Base-by-base conservation (phyloP, 1,139 yeast species). In the Diutina catenulata region DNA sequence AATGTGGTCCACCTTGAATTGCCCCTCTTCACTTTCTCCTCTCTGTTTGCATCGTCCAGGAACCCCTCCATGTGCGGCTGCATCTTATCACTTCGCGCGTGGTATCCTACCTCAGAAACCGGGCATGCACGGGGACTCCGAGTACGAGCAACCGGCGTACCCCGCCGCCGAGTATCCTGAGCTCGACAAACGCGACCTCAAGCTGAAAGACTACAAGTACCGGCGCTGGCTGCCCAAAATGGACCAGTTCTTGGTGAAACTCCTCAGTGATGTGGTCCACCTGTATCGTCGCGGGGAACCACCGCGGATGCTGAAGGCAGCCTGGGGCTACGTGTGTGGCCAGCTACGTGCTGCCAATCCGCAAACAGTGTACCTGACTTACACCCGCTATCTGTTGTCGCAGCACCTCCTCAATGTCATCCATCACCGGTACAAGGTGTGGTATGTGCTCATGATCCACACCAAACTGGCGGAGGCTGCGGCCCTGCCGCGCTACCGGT, bases 151-250 rank as follows among this genome's bases (percentile, higher is more conserved):
- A n/a, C n/a, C n/a, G n/a, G n/a, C n/a, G n/a, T n/a, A n/a, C n/a
- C n/a, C n/a, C n/a, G n/a, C n/a, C n/a, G n/a, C n/a, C n/a, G n/a
- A n/a, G n/a, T n/a, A n/a, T n/a, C n/a, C n/a, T n/a, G n/a, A n/a
- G n/a, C n/a, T n/a, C n/a, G n/a, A n/a, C n/a, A n/a, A n/a, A n/a
- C n/a, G n/a, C n/a, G n/a, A n/a, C n/a, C n/a, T n/a, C n/a, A n/a
- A n/a, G n/a, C n/a, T n/a, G n/a, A n/a, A 55, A 36, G 66, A 60
- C 37, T 58, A 68, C 7, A 63, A 63, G 42, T 63, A 63, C 46
- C 55, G 60, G 37, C 42, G 69, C 45, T 63, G 69, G 69, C 53
- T 66, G 0, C 65, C 68, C 1, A 52, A 52, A 31, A 63, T 63
- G 68, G 69, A 63, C 42, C 64, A 57, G 41, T 59, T 43, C 40